Percentiles rank a stretch among this genome's conserved stretches.
Evolutionary conservation across 2,329 filamentous ascomycete genomes (phyloP).

Genomic region (Fusarium globosum): DNA sequence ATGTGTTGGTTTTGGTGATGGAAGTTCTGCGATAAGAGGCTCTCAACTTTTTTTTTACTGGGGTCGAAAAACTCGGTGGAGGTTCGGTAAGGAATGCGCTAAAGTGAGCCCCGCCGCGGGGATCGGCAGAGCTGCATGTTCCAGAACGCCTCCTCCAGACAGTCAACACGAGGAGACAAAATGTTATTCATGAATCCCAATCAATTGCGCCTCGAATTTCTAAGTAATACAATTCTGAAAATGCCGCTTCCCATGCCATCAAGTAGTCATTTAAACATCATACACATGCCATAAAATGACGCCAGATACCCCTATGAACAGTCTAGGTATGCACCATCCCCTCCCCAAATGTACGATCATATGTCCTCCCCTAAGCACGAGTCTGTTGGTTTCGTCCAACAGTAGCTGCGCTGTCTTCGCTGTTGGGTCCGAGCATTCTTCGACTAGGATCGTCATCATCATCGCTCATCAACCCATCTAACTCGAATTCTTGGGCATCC

Average conservation of each 20-base stretch:
- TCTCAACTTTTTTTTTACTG: slow-evolving; percentile 31
- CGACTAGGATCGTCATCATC: slow-evolving; percentile 75
- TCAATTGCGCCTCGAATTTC: slow-evolving; percentile 9
- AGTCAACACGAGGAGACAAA: not conserved
- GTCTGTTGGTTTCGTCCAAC: slow-evolving; percentile 49
- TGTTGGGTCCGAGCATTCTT: slow-evolving; percentile 46
- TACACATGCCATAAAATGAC: not conserved
- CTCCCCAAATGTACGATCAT: not conserved
- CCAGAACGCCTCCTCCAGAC: slow-evolving; percentile 14
- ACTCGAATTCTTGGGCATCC: slow-evolving; percentile 92
- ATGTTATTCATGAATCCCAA: not conserved
- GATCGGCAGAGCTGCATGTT: slow-evolving; percentile 24
- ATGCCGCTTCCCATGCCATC: not conserved
- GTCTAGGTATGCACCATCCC: not conserved
- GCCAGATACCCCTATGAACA: not conserved
- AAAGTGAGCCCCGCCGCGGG: slow-evolving; percentile 24
- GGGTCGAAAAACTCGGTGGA: slow-evolving; percentile 33
- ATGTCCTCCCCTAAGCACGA: not conserved
- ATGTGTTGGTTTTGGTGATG: slow-evolving; percentile 4
- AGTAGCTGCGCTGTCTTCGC: slow-evolving; percentile 45
- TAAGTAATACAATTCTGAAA: slow-evolving; percentile 4
- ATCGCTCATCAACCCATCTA: slow-evolving; percentile 89
- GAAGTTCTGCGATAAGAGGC: slow-evolving; percentile 24
- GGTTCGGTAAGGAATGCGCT: slow-evolving; percentile 23
- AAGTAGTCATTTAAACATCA: not conserved